A percentile compares a stretch with the other conserved stretches of the same genome.
phyloP scores from a whole-genome alignment of 257 asterid genomes.

The Przewalskia tangutica region DNA sequence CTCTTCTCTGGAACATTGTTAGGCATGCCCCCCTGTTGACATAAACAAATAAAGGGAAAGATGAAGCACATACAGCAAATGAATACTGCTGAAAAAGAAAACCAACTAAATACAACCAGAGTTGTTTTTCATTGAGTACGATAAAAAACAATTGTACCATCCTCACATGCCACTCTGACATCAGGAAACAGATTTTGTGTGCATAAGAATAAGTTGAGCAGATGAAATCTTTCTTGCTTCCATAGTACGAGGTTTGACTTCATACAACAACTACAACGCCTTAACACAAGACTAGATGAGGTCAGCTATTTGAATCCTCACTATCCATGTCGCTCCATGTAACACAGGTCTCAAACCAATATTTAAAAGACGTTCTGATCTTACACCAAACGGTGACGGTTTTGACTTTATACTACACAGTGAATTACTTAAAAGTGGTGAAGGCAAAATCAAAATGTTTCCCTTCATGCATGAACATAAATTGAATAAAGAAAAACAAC shows the following conservation, averaged over 20 bases:
- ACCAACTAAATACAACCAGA: background rate
- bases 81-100: background rate
- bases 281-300: background rate
- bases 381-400: background rate
- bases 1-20: conserved; percentile 51
- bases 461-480: background rate
- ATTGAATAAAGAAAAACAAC: background rate
- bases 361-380: background rate
- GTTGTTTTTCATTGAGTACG: background rate
- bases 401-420: background rate
- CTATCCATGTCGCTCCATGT: background rate
- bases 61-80: background rate
- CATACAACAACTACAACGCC: background rate
- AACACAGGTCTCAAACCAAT: background rate
- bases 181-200: background rate
- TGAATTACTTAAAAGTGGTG: background rate
- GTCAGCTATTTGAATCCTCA: background rate
- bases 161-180: background rate
- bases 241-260: background rate
- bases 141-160: background rate
- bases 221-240: background rate
- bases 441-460: background rate
- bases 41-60: conserved; percentile 8
- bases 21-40: conserved; percentile 40
- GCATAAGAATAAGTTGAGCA: background rate